Base-by-base conservation (phyloP, 2,329 filamentous ascomycete genomes). In the Colletotrichum liriopes region DNA sequence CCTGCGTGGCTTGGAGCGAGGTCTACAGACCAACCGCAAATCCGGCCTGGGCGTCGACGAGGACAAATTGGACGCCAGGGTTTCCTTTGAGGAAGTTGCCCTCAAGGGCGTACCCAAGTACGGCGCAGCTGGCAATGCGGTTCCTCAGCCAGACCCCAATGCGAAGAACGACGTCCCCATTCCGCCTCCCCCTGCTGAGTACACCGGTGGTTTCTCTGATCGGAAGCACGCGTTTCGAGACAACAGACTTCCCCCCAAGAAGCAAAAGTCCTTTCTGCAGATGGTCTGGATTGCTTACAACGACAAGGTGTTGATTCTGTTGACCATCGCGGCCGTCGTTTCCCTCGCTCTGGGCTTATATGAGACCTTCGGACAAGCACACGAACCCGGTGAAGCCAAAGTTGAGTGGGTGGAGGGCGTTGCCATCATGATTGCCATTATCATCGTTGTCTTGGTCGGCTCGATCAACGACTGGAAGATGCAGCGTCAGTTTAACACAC, bases 31-130 rank as follows among this genome's bases (percentile, higher is more conserved):
- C 1, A 85, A 94, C 78, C 82, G 89, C 49, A 86, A 85, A 55
- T 84, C 88, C 65, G 94, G 94, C 14, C 82, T 96, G 32, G 93
- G 92, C 75, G 77, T 90, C 23, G 94, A 96, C 75, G 94, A 96
- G 81, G 85, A 86, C 26, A 79, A 81, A 9, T 77, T 94, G 56
- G 87, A 93, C 59, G 91, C 91, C n/a, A 80, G 84, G 0, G 86
- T 96, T 2, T 84, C 86, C 2, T 95, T 96, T 76, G 89, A 94
- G 35, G 89, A 94, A 29, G 93, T 84, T 39, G 80, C 84, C 54
- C 67, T 79, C 32, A 76, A 82, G 61, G 81, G 79, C 51, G 82
- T 80, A 3, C 79, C 81, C 70, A 76, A 78, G 75, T 65, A 82
- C 75, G 82, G 82, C 45, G 72, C 73, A 43, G 77, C 78, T 43